Percentiles rank a stretch among this genome's conserved stretches.
phyloP scores from a whole-genome alignment of 2,329 filamentous ascomycete genomes.

The Pseudogymnoascus destructans region DNA sequence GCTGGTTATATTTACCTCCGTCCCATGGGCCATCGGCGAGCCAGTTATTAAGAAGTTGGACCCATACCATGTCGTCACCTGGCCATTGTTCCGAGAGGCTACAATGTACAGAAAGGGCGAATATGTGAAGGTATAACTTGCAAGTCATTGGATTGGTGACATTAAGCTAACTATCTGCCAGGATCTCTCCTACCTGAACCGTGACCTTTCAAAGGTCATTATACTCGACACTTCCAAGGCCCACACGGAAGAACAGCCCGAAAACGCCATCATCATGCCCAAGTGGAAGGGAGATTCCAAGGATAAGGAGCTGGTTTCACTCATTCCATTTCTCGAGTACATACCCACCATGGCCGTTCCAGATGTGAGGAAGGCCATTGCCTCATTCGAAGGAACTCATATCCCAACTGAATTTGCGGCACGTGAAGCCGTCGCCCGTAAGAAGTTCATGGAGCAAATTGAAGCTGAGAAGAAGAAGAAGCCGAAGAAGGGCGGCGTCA shows the following conservation, averaged over 20 bases:
- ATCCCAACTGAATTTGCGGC: constrained; percentile 85
- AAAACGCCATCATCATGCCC: constrained; percentile 84
- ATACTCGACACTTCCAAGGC: constrained; percentile 76
- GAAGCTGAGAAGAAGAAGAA: constrained; percentile 53
- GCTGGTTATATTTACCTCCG: constrained; percentile 85
- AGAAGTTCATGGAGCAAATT: constrained; percentile 70
- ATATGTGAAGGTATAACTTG: constrained; percentile 68
- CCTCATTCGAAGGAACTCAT: constrained; percentile 76
- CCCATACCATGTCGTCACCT: constrained; percentile 88
- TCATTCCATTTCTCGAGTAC: constrained; percentile 97
- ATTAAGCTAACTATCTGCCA: constrained; percentile 29
- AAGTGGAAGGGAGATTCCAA: constrained; percentile 77
- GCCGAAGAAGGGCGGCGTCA: constrained; percentile 48
- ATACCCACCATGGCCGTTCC: constrained; percentile 84
- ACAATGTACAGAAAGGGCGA: constrained; percentile 93
- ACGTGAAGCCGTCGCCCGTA: constrained; percentile 72
- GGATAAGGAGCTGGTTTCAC: constrained; percentile 73
- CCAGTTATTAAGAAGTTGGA: constrained; percentile 87
- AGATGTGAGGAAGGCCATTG: constrained; percentile 75
- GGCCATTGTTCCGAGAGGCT: constrained; percentile 90
- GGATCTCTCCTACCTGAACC: constrained; percentile 97
- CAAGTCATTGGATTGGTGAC: neutral
- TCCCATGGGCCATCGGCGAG: constrained; percentile 73
- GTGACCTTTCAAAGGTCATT: constrained; percentile 88
- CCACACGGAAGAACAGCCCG: constrained; percentile 82